phyloP scores from a whole-genome alignment of 139 green algal genomes.

The Chlamydomonas incerta region DNA sequence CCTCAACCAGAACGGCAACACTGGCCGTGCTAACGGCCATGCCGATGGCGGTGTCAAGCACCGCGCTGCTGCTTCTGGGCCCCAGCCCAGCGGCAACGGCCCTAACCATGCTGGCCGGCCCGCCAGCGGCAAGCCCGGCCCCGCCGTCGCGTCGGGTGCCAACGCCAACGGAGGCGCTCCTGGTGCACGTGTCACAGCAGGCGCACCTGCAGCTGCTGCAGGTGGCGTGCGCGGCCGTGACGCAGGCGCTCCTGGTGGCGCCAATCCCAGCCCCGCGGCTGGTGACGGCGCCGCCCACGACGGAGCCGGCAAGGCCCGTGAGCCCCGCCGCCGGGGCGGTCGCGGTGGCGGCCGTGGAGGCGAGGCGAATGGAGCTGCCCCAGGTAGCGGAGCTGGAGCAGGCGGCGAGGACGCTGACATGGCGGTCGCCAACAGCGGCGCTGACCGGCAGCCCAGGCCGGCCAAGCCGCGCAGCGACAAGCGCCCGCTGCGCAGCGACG shows the following conservation, averaged over 20 bases:
- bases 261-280: conserved; percentile 19
- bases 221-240: conserved; percentile 16
- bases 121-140: conserved; percentile 2
- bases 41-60: neutral
- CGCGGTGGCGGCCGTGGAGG: neutral
- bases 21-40: neutral
- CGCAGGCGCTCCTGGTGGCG: conserved; percentile 1
- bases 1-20: neutral
- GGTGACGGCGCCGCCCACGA: neutral
- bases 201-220: neutral
- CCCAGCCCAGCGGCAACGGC: neutral
- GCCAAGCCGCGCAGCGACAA: neutral
- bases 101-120: too few species aligned
- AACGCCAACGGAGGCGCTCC: neutral
- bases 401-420: neutral
- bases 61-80: neutral
- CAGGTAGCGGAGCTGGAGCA: neutral
- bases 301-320: neutral
- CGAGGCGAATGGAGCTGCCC: too few species aligned
- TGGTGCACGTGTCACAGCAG: neutral
- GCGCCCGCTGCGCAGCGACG: neutral
- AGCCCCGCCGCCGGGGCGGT: conserved; percentile 16
- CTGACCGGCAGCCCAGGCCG: neutral
- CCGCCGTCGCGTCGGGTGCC: neutral
- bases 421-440: neutral